Evolutionary conservation across 2,329 filamentous ascomycete genomes (phyloP).

Genomic region (Cladosporium sp.): DNA sequence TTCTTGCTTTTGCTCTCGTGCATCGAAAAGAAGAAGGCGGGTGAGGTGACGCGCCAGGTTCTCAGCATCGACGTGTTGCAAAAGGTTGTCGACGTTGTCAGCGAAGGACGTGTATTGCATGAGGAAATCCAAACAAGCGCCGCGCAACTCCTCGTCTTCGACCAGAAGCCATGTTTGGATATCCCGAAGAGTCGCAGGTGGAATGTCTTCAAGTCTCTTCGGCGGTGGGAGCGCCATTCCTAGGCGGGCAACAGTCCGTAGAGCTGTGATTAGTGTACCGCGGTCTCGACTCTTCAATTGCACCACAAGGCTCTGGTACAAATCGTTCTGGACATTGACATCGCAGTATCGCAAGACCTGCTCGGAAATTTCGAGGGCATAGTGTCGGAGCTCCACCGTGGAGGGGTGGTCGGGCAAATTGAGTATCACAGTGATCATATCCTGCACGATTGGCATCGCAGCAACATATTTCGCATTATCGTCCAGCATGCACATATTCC

Average conservation of each 20-base stretch:
- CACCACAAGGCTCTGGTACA: constrained; percentile 67
- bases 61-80: constrained; percentile 57
- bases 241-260: constrained; percentile 78
- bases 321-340: constrained; percentile 64
- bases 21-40: constrained; percentile 59
- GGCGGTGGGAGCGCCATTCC: constrained; percentile 77
- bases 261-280: constrained; percentile 70
- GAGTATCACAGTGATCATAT: constrained; percentile 75
- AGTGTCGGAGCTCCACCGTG: constrained; percentile 80
- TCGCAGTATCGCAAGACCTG: constrained; percentile 77
- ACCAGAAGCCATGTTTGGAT: constrained; percentile 70
- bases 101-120: constrained; percentile 90
- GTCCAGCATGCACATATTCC: constrained; percentile 91
- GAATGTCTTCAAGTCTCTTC: constrained; percentile 69
- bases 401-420: constrained; percentile 67
- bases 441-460: constrained; percentile 66
- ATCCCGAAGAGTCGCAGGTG: constrained; percentile 57
- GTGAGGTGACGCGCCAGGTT: constrained; percentile 71
- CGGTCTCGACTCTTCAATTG: constrained; percentile 59
- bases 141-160: constrained; percentile 84
- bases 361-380: constrained; percentile 85
- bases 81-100: constrained; percentile 70
- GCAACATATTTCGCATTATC: constrained; percentile 83
- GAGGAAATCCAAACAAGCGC: constrained; percentile 84
- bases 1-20: constrained; percentile 15